Base-by-base conservation (phyloP, 139 green algal genomes). In the Ettlia oleoabundans region DNA sequence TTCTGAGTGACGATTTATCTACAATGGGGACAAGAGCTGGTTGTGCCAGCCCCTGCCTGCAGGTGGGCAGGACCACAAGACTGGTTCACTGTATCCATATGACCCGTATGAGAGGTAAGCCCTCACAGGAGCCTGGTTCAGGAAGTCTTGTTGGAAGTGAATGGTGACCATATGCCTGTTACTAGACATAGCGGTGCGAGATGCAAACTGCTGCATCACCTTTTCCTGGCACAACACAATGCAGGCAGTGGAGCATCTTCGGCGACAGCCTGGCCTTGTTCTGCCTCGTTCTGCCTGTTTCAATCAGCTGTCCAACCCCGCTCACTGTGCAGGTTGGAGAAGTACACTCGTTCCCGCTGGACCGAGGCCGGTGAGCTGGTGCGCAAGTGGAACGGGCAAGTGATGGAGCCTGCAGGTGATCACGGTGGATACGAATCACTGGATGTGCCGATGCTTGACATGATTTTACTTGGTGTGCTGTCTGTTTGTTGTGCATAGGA, bases 311-410 rank as follows among this genome's bases (percentile, higher is more conserved):
- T n/a, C n/a, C n/a, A n/a, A n/a, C n/a, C n/a, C n/a, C n/a, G 19
- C 21, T 24, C 1, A 2, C 22, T 32, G 0, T 2, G 13, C 72
- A 73, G 62, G 41, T 63, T 82, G 61, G 87, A 90, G 78, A 69
- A 82, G 18, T 93, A 86, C 28, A 74, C 84, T 0, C 80, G 85
- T 3, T 32, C 70, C 19, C 77, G 85, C 37, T 93, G 84, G 86
- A 83, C 89, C 22, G 73, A 86, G 28, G 82, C 84, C 6, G 69
- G 73, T 21, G 82, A 91, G 42, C 74, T 82, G 28, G 15, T 92
- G 4, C 86, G 85, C 52, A 33, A 61, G 2, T 95, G 92, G 92
- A 90, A 85, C 35, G 92, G 92, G 30, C 89, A 94, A 88, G 84
- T 92, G 66, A 92, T 89, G 67, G 84, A 94, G 82, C 91, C 91